A percentile compares a stretch with the other conserved stretches of the same genome.
Evolutionary conservation across 495 filamentous ascomycete genomes (phyloP).

Genomic region (Penicillium roqueforti): DNA sequence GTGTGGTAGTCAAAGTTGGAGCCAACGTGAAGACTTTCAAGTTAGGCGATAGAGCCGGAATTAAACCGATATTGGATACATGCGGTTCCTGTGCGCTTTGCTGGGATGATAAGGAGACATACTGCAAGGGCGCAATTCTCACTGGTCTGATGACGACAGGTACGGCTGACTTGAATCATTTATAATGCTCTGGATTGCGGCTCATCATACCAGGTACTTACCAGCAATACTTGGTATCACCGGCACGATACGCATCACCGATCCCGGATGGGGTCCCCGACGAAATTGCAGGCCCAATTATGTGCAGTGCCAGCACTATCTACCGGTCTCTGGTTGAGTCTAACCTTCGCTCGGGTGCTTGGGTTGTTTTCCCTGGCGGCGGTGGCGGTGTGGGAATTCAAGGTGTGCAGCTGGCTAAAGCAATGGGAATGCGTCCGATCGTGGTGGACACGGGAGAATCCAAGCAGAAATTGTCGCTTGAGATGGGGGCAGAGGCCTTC

Average conservation of each 20-base stretch:
- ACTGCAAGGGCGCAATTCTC: slow-evolving; percentile 32
- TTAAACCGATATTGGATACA: slow-evolving; percentile 52
- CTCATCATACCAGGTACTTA: slow-evolving; percentile 49
- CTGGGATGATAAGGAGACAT: slow-evolving; percentile 41
- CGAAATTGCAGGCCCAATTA: slow-evolving; percentile 57
- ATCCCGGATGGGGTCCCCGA: slow-evolving; percentile 59
- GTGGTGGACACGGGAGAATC: slow-evolving; percentile 44
- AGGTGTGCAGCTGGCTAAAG: slow-evolving; percentile 56
- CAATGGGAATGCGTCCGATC: slow-evolving; percentile 52
- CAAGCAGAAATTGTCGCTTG: slow-evolving; percentile 37
- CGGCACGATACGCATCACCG: slow-evolving; percentile 60
- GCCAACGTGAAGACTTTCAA: slow-evolving; percentile 50
- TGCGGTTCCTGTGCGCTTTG: slow-evolving; percentile 50
- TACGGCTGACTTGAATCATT: slow-evolving; percentile 9
- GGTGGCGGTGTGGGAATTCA: slow-evolving; percentile 64
- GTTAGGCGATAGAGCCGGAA: slow-evolving; percentile 55
- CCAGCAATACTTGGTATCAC: slow-evolving; percentile 62
- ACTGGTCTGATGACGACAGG: slow-evolving; percentile 36
- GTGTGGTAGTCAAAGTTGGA: slow-evolving; percentile 52
- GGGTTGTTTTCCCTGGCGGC: slow-evolving; percentile 50
- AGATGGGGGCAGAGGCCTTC: slow-evolving; percentile 51
- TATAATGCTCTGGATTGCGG: too few relatives aligned
- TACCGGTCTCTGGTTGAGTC: slow-evolving; percentile 53
- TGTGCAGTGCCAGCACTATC: slow-evolving; percentile 55
- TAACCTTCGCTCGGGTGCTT: slow-evolving; percentile 53